Evolutionary conservation across 1,284 basidiomycete species (phyloP).

Genomic region (Microbotryum violaceum): DNA sequence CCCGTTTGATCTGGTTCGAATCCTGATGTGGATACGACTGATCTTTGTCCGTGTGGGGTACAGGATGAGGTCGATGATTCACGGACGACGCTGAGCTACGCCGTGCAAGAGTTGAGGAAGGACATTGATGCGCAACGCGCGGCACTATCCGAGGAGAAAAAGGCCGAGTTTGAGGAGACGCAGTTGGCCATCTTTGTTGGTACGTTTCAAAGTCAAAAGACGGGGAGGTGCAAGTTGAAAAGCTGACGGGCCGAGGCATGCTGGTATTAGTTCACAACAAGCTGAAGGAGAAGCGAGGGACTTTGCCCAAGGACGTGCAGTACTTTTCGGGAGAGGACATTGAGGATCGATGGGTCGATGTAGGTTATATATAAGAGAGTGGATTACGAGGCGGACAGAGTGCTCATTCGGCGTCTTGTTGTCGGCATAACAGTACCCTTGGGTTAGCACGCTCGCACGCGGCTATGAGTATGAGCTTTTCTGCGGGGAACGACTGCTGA

Average conservation of each 20-base stretch:
- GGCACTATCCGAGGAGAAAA: constrained; percentile 50
- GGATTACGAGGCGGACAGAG: neutral
- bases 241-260: neutral
- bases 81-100: constrained; percentile 62
- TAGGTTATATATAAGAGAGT: neutral
- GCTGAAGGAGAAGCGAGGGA: constrained; percentile 69
- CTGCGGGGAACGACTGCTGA: too few species aligned
- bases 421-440: too few species aligned
- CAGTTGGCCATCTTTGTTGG: constrained; percentile 78
- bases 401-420: too few species aligned
- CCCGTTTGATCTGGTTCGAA: too few species aligned
- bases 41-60: neutral
- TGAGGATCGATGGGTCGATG: constrained; percentile 23
- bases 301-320: constrained; percentile 59
- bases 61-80: constrained; percentile 93
- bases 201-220: constrained; percentile 14
- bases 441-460: neutral
- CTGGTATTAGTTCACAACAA: constrained; percentile 71
- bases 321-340: constrained; percentile 43
- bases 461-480: too few species aligned
- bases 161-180: constrained; percentile 45
- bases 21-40: too few species aligned
- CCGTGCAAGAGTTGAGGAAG: constrained; percentile 71
- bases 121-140: constrained; percentile 70
- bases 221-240: neutral